Conservation (phyloP, 1,284 basidiomycete genomes). For the Acaromyces ingoldii region DNA sequence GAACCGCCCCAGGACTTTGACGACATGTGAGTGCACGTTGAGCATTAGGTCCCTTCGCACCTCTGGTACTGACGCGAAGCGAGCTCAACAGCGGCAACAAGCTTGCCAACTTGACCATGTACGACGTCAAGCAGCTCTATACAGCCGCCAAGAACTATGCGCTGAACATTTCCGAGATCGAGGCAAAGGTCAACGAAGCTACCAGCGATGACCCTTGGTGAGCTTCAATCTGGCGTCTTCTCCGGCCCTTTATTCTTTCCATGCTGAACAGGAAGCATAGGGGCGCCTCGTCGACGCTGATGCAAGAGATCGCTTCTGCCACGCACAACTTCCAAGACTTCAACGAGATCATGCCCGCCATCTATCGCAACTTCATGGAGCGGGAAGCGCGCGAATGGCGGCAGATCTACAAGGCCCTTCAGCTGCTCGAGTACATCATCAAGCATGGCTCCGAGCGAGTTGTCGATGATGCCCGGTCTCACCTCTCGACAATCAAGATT, state of each 20-base stretch:
- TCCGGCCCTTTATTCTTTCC: not conserved
- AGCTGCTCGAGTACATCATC: slow-evolving; percentile 88
- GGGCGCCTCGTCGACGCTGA: slow-evolving; percentile 95
- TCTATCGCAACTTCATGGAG: slow-evolving; percentile 74
- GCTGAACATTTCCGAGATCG: slow-evolving; percentile 92
- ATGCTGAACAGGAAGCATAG: slow-evolving; percentile 54
- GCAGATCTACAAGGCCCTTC: slow-evolving; percentile 99
- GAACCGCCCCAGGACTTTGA: slow-evolving; percentile 6
- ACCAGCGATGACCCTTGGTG: slow-evolving; percentile 98
- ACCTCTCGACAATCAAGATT: slow-evolving; percentile 94
- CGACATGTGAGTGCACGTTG: slow-evolving; percentile 4
- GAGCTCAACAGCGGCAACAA: slow-evolving; percentile 42
- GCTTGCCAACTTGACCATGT: slow-evolving; percentile 49
- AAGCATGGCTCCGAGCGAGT: slow-evolving; percentile 99
- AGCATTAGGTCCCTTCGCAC: not conserved
- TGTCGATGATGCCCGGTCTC: slow-evolving; percentile 91
- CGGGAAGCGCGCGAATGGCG: slow-evolving; percentile 98
- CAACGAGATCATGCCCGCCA: slow-evolving; percentile 98
- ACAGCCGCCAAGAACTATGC: slow-evolving; percentile 57
- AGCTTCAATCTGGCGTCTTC: not conserved
- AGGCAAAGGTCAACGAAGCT: slow-evolving; percentile 92
- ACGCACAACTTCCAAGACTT: slow-evolving; percentile 96
- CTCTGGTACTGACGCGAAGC: not conserved
- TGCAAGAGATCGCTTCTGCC: slow-evolving; percentile 96
- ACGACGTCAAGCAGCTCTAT: slow-evolving; percentile 48